These are phyloP conservation scores for Pseudopyrenochaeta lycopersici DNA, from an alignment of 2,329 filamentous ascomycete genomes.

Conservation along the genomic window DNA sequence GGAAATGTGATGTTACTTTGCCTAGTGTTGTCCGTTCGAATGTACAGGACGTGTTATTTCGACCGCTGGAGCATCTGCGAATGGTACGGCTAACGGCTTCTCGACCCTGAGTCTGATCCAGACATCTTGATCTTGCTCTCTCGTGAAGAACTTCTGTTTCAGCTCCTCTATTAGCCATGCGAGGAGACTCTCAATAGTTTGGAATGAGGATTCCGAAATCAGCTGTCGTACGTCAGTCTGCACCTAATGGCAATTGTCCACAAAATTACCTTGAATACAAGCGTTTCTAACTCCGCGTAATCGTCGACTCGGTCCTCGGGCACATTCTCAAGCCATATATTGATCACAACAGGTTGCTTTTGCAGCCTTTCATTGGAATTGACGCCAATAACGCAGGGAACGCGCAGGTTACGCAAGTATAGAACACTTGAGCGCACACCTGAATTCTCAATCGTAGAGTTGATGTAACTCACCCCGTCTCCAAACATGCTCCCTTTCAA, in stretches of 20 bases:
- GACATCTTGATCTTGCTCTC: slow-evolving; percentile 50
- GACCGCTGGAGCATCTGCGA: slow-evolving; percentile 75
- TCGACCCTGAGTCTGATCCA: slow-evolving; percentile 69
- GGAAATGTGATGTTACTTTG: not conserved
- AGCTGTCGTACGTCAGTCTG: slow-evolving; percentile 42
- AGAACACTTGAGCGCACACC: slow-evolving; percentile 47
- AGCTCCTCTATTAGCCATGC: slow-evolving; percentile 52
- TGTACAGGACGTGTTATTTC: slow-evolving; percentile 59
- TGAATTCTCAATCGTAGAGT: slow-evolving; percentile 35
- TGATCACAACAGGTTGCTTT: slow-evolving; percentile 73
- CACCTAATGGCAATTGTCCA: not conserved
- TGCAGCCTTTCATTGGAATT: slow-evolving; percentile 73
- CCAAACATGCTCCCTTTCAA: slow-evolving; percentile 76
- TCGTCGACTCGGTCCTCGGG: slow-evolving; percentile 55
- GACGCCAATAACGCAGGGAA: slow-evolving; percentile 76
- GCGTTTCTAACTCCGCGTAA: slow-evolving; percentile 66
- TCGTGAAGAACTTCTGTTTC: slow-evolving; percentile 49
- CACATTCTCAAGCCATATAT: slow-evolving; percentile 68
- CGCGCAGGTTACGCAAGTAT: slow-evolving; percentile 65
- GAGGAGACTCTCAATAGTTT: slow-evolving; percentile 59
- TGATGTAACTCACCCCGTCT: slow-evolving; percentile 63
- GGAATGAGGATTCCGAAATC: slow-evolving; percentile 54
- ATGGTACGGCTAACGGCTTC: slow-evolving; percentile 77
- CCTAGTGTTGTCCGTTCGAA: not conserved
- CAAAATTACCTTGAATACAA: slow-evolving; percentile 67